Evolutionary conservation across 768 basidiomycete species (phyloP), one percentile per base, ranked within the genome.

Genomic region (Sporobolomyces pararoseus): DNA sequence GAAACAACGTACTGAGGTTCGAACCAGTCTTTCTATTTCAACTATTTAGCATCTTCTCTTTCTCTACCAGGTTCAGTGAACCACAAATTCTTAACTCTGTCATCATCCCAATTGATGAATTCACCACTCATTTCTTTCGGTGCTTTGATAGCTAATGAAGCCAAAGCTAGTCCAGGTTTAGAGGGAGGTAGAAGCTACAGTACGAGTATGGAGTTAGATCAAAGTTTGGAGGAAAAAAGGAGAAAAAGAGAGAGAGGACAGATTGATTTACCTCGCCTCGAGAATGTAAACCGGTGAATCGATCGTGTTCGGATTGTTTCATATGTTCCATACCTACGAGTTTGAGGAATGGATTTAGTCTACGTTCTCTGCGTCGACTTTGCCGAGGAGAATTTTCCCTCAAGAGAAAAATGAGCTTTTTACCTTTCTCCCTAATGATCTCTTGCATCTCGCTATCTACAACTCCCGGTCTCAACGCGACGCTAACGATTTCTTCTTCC

Each of bases 391-490:
- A n/a, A n/a, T n/a, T n/a, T n/a, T n/a, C n/a, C n/a, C n/a, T n/a
- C n/a, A n/a, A n/a, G n/a, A n/a, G n/a, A n/a, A n/a, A n/a, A n/a
- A n/a, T n/a, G n/a, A n/a, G n/a, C n/a, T n/a, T n/a, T n/a, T n/a
- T 7, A 49, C 78, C 78, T 9, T 71, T 70, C 0, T 74, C 74
- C 10, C 79, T 46, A 42, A 74, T 74, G 16, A 37, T 64, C 6
- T 32, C 25, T 46, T 74, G 73, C 78, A 90, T 91, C 32, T 80
- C 81, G 12, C 91, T 94, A 70, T 94, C 87, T 32, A 96, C 91
- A 80, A 87, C 87, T 19, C 94, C 94, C 0, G 94, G 94, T 5
- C 92, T 85, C 3, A 96, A 75, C 21, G 93, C 88, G 37, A 94
- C 83, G 4, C 86, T 86, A 12, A 84, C 82, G 44, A 96, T 81